Evolutionary conservation across 202 grass and related monocot genomes (phyloP).

Genomic region (Thinopyrum obtusiflorum): DNA sequence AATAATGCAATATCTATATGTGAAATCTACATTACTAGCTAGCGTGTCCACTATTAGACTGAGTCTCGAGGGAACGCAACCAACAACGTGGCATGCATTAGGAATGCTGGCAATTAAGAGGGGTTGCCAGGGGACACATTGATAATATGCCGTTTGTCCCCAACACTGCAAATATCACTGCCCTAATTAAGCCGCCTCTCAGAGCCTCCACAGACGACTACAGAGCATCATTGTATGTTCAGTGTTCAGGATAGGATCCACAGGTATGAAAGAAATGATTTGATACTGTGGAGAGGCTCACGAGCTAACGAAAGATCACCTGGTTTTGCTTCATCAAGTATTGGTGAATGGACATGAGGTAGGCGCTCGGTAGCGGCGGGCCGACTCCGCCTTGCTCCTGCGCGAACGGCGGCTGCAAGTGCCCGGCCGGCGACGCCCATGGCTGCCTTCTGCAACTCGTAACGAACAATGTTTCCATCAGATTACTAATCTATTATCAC

Average conservation of each 20-base stretch:
- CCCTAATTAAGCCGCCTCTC: conserved; percentile 1
- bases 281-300: too few species aligned
- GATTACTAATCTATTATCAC: background rate
- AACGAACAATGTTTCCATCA: background rate
- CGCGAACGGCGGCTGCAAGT: background rate
- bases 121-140: background rate
- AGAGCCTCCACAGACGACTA: background rate
- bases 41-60: background rate
- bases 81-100: background rate
- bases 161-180: conserved; percentile 5
- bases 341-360: conserved; percentile 45
- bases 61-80: background rate
- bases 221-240: conserved; percentile 2
- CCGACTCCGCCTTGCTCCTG: background rate
- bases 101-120: background rate
- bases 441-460: conserved; percentile 25
- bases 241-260: background rate
- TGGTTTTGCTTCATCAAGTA: conserved; percentile 43
- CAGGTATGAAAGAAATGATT: background rate
- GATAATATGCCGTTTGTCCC: conserved; percentile 34
- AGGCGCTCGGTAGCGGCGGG: conserved; percentile 20
- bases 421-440: background rate
- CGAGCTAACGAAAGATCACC: conserved; percentile 13
- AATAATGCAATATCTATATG: background rate
- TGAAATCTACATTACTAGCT: background rate